Percentiles rank a stretch among this genome's conserved stretches.
Evolutionary conservation across 805 yeast genomes (phyloP).

Genomic region (Barnettozyma siamensis): DNA sequence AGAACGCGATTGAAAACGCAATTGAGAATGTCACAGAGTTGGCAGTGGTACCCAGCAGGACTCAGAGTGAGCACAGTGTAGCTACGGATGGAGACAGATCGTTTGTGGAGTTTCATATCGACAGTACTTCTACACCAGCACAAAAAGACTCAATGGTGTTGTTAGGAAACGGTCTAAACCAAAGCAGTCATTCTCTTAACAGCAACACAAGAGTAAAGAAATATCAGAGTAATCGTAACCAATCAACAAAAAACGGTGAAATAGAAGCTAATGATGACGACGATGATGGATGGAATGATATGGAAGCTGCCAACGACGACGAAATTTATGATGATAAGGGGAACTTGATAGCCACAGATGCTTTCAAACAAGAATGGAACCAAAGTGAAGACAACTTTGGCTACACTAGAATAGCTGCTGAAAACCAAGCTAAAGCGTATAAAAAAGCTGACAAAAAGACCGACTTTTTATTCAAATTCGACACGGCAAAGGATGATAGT

Average conservation of each 20-base stretch:
- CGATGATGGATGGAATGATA: slow-evolving; percentile 71
- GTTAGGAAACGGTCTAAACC: background rate
- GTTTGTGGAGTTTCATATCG: slow-evolving; percentile 29
- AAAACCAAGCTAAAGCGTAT: slow-evolving; percentile 77
- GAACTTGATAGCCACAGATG: slow-evolving; percentile 38
- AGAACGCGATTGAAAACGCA: too few relatives aligned
- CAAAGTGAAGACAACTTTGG: slow-evolving; percentile 35
- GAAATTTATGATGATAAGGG: slow-evolving; percentile 82
- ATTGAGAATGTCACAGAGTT: background rate
- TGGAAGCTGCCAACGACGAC: slow-evolving; percentile 73
- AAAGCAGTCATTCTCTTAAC: slow-evolving; percentile 2
- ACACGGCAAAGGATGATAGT: background rate
- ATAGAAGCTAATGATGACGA: slow-evolving; percentile 30
- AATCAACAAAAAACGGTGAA: slow-evolving; percentile 6
- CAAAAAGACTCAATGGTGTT: background rate
- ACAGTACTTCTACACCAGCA: too few relatives aligned
- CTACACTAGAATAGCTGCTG: slow-evolving; percentile 84
- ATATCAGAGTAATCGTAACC: background rate
- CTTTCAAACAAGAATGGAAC: slow-evolving; percentile 10
- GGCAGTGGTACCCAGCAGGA: background rate
- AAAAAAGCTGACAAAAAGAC: slow-evolving; percentile 48
- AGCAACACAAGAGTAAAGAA: slow-evolving; percentile 2
- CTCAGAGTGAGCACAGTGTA: background rate
- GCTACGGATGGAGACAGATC: background rate
- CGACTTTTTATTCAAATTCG: slow-evolving; percentile 43